These are phyloP conservation scores for Chlorophyllum brunneum DNA, from an alignment of 768 basidiomycete species.

Conservation along the genomic window DNA sequence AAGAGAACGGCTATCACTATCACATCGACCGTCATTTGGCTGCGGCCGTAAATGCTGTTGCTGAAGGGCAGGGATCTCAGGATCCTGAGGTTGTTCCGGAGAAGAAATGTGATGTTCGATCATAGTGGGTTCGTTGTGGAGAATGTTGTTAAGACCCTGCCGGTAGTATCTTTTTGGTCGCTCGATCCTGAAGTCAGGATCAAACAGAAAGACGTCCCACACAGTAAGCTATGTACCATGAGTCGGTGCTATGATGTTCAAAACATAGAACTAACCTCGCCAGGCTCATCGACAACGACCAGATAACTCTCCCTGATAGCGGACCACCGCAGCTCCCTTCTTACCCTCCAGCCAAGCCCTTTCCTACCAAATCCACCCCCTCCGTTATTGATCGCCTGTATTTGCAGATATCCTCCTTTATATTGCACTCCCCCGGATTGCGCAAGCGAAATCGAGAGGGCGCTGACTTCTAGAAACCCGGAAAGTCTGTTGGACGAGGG, in stretches of 20 bases:
- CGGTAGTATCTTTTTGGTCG: slow-evolving; percentile 89
- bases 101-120: slow-evolving; percentile 9
- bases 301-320: slow-evolving; percentile 90
- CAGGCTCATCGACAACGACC: slow-evolving; percentile 81
- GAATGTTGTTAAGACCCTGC: slow-evolving; percentile 66
- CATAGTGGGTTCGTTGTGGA: slow-evolving; percentile 34
- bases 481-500: slow-evolving; percentile 86
- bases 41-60: slow-evolving; percentile 5
- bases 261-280: slow-evolving; percentile 51
- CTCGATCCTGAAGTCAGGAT: slow-evolving; percentile 84
- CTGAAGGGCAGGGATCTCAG: slow-evolving; percentile 16
- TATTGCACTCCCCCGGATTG: slow-evolving; percentile 81
- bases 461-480: slow-evolving; percentile 89
- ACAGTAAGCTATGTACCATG: slow-evolving; percentile 53
- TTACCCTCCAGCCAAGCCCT: slow-evolving; percentile 53
- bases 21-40: neutral
- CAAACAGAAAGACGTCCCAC: slow-evolving; percentile 93
- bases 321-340: slow-evolving; percentile 81
- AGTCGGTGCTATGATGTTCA: slow-evolving; percentile 1
- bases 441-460: slow-evolving; percentile 79
- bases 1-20: slow-evolving; percentile 12
- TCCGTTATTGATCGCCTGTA: slow-evolving; percentile 49
- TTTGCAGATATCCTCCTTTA: slow-evolving; percentile 81
- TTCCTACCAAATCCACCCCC: slow-evolving; percentile 63
- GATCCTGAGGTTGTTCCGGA: slow-evolving; percentile 1